Evolutionary conservation across 805 yeast species (phyloP).

Genomic region (Maudiozyma serrabonitensis): DNA sequence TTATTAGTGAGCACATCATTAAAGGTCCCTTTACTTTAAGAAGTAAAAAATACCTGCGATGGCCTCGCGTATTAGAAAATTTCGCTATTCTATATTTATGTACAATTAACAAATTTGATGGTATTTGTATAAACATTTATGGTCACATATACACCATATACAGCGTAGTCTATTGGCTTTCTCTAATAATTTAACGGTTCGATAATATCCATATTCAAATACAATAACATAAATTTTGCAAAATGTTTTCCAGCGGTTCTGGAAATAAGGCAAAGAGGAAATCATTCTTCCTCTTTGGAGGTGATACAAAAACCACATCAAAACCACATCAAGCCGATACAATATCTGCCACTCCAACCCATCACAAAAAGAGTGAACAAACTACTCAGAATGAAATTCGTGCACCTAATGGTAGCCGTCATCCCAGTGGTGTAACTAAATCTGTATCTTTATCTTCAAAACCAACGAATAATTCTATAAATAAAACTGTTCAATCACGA

Average conservation of each 20-base stretch:
- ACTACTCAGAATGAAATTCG: too few relatives aligned
- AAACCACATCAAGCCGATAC: not conserved
- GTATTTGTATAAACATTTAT: not conserved
- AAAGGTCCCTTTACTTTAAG: too few relatives aligned
- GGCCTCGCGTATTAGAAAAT: too few relatives aligned
- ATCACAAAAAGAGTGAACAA: too few relatives aligned
- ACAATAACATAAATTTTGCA: not conserved
- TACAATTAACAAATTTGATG: not conserved
- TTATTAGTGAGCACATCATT: too few relatives aligned
- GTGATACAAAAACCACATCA: conserved; percentile 10
- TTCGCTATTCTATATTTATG: too few relatives aligned
- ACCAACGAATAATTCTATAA: not conserved
- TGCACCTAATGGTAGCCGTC: not conserved
- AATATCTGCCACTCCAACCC: not conserved
- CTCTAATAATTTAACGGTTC: not conserved
- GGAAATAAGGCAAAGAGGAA: conserved; percentile 10
- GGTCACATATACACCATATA: not conserved
- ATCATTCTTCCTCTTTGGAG: conserved; percentile 17
- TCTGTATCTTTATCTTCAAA: not conserved
- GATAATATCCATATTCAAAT: not conserved
- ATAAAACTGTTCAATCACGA: not conserved
- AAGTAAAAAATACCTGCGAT: too few relatives aligned
- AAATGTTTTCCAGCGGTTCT: conserved; percentile 12
- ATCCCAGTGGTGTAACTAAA: not conserved
- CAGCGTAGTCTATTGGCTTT: not conserved